Evolutionary conservation across 257 asterid genomes (phyloP).

Genomic region (Dorcoceras hygrometricum): DNA sequence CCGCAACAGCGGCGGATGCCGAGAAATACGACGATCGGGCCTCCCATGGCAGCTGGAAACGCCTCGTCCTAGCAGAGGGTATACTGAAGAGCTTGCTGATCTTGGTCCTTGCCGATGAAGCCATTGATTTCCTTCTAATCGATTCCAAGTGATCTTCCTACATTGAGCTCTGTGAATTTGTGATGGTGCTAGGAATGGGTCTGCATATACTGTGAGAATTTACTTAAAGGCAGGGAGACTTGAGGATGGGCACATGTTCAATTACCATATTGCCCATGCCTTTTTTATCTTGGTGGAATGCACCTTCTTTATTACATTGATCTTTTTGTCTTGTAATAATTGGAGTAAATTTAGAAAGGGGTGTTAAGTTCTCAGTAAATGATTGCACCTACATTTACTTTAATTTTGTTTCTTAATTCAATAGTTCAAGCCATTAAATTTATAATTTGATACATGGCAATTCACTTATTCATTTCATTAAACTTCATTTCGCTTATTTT

Average conservation of each 20-base stretch:
- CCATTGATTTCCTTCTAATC: conserved; percentile 26
- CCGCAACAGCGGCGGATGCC: conserved; percentile 37
- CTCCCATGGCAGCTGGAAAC: conserved; percentile 24
- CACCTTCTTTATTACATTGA: neutral
- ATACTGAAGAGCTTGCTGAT: conserved; percentile 28
- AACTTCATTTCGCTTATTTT: too few species aligned
- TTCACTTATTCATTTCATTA: too few species aligned
- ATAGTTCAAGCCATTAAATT: too few species aligned
- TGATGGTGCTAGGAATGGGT: too few species aligned
- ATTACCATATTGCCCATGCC: conserved; percentile 17
- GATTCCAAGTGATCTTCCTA: conserved; percentile 13
- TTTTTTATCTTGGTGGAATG: neutral
- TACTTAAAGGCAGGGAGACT: neutral
- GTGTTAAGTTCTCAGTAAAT: too few species aligned
- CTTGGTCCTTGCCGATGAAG: conserved; percentile 32
- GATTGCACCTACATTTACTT: too few species aligned
- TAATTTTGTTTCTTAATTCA: too few species aligned
- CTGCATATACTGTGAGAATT: neutral
- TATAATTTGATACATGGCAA: too few species aligned
- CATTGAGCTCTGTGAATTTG: conserved; percentile 25
- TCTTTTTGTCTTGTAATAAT: neutral
- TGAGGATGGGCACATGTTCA: neutral
- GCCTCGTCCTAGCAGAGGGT: conserved; percentile 14
- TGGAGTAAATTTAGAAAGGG: too few species aligned
- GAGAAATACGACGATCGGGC: conserved; percentile 36